phyloP scores from a whole-genome alignment of 371 early-diverging fungal species.

The Dinochytrium kinnereticum region DNA sequence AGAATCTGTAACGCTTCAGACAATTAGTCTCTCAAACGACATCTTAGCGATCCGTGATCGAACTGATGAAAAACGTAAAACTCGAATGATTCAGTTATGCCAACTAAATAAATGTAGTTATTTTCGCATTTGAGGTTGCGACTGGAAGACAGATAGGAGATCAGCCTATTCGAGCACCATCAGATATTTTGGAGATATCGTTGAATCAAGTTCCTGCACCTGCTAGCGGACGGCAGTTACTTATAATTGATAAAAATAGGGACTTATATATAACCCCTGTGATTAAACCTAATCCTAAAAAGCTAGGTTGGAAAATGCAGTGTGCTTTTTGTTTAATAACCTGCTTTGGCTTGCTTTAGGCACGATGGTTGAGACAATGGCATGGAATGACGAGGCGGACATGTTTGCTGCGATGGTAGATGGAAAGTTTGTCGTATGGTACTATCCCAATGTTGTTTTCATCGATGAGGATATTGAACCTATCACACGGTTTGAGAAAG shows the following conservation, averaged over 20 bases:
- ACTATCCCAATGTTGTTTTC: conserved; percentile 59
- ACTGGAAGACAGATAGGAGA: conserved; percentile 50
- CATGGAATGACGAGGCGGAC: conserved; percentile 59
- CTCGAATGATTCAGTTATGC: neutral
- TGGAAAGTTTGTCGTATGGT: conserved; percentile 55
- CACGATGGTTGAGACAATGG: conserved; percentile 58
- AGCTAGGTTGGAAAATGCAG: conserved; percentile 37
- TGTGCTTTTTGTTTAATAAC: neutral
- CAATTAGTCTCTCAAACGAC: conserved; percentile 51
- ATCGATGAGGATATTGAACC: conserved; percentile 58
- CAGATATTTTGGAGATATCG: conserved; percentile 50
- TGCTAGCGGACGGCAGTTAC: conserved; percentile 47
- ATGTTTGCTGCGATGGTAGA: conserved; percentile 54
- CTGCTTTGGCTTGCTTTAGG: conserved; percentile 30
- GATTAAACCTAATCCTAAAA: conserved; percentile 42
- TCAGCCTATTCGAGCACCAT: conserved; percentile 44
- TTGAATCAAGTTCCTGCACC: conserved; percentile 49
- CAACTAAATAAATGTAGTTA: conserved; percentile 31
- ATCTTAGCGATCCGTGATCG: conserved; percentile 51
- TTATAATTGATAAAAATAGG: conserved; percentile 57
- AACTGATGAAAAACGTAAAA: conserved; percentile 54
- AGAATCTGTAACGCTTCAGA: conserved; percentile 54
- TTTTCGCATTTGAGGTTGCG: conserved; percentile 52
- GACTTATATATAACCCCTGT: conserved; percentile 54
- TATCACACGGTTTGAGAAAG: conserved; percentile 50